Conservation (phyloP, 768 basidiomycete genomes). For the Russula virescens region DNA sequence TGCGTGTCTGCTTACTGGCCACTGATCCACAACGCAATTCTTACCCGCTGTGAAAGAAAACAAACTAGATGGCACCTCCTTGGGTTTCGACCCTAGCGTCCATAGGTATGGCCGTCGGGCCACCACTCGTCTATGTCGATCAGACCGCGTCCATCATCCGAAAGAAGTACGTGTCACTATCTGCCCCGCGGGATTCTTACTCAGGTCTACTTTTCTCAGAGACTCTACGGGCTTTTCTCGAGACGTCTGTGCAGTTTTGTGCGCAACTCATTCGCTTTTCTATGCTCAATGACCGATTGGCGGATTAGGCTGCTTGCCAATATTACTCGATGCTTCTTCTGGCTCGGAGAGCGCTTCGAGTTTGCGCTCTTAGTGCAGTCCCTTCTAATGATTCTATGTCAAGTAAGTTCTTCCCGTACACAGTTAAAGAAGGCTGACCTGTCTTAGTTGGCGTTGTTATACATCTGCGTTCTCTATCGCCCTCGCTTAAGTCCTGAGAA, state of each 20-base stretch:
- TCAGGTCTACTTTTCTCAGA: constrained; percentile 36
- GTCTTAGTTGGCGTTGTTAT: constrained; percentile 63
- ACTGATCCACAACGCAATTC: no score
- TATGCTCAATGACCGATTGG: not conserved
- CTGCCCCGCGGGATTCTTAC: not conserved
- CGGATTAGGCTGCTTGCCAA: constrained; percentile 64
- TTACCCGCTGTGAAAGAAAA: not conserved
- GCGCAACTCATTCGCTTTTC: constrained; percentile 23
- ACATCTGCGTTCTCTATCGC: constrained; percentile 73
- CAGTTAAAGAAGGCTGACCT: constrained; percentile 18
- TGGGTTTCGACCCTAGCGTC: constrained; percentile 71
- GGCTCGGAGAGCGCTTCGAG: constrained; percentile 79
- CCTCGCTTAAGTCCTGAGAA: constrained; percentile 56
- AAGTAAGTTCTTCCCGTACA: constrained; percentile 41
- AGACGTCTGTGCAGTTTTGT: constrained; percentile 84
- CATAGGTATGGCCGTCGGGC: constrained; percentile 78
- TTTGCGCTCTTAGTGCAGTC: constrained; percentile 73
- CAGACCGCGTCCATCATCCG: constrained; percentile 75
- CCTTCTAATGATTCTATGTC: constrained; percentile 77
- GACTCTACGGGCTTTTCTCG: constrained; percentile 82
- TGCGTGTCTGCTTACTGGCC: no score
- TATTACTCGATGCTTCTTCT: constrained; percentile 87
- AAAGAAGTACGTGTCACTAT: constrained; percentile 47
- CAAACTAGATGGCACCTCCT: constrained; percentile 35
- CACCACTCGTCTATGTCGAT: constrained; percentile 80